Evolutionary conservation across 2,329 filamentous ascomycete species (phyloP), one percentile per base, ranked within the genome.

Genomic region (Penicillium sp.): DNA sequence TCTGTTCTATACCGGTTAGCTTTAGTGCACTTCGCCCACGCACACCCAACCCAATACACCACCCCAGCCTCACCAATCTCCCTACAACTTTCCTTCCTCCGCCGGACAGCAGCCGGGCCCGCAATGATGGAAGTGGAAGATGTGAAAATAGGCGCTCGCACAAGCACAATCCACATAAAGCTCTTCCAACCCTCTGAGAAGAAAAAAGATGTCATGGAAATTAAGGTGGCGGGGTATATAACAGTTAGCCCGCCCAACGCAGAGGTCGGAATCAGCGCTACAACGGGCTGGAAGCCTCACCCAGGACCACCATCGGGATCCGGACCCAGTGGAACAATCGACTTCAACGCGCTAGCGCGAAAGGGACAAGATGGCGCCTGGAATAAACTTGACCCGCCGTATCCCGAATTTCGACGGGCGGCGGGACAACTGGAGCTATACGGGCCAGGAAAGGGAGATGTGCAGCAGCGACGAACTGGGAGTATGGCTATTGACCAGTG

Each of bases 11-110:
- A 87, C 55, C 77, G 79, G 47, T 82, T 85, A 15, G 83, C 83
- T 20, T 71, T 74, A 8, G 77, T 74, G 2, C 86, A 89, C 68
- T 86, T 87, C 73, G 69, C 78, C 6, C 81, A 84, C 5, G 80
- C 86, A 17, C 72, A 77, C 53, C 75, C 79, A 44, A 81, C 81
- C 44, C 80, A 83, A 52, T 69, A 71, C 57, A 61, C 65, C 27
- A 65, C 63, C 30, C 58, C 68, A 10, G 83, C 85, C 1, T 80
- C 86, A 50, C 84, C 84, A 4, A 81, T 88, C 48, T 80, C 83
- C 9, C 74, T 88, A 17, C 85, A 89, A 62, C 75, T 87, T 30
- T 80, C 85, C 51, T 89, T 88, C 70, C 76, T 89, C 5, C 80
- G 85, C 4, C 80, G 86, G 54, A 88, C 85, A 0, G 75, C 83